Evolutionary conservation across 2,329 filamentous ascomycete genomes (phyloP), one percentile per base, ranked within the genome.

Genomic region (Neurospora sp.): DNA sequence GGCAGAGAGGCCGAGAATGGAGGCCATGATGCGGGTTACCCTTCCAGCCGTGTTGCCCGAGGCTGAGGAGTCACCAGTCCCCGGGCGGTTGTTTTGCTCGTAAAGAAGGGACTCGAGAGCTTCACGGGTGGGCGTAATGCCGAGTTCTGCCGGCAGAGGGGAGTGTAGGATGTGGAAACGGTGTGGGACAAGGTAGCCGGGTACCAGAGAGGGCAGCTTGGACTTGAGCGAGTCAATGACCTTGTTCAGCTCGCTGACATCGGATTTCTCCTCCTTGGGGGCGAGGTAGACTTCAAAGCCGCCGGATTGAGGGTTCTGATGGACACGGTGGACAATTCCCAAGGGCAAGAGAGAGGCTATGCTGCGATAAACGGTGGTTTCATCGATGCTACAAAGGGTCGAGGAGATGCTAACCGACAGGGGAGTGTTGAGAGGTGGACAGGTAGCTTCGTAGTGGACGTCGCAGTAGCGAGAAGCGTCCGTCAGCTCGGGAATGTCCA

Each of bases 401-500:
- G 79, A 78, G 1, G 75, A 52, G 43, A 87, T 86, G 0, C 78
- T 72, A 1, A 78, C 77, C 1, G 79, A 80, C 3, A 87, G 76
- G 1, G 81, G 78, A 0, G 83, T 84, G 69, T 86, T 84, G 2
- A 79, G 76, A 2, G 81, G 80, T 0, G 85, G 85, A 70, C 84
- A 87, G 4, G 74, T 73, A 0, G 83, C 85, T 69, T 86, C 80
- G 76, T 80, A 85, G 71, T 87, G 84, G n/a, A 83, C 79, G 4
- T 79, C 76, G 0, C 81, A 76, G 68, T 83, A 80, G 2, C 80
- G 78, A 4, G 80, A 83, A 5, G 79, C 77, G 38, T 87, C 84
- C 0, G 81, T 82, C 10, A 86, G 72, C 1, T 80, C 77, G 0
- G 81, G 78, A 17, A 88, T 73, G 2, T 77, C 75, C 4, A 87